Evolutionary conservation across 768 basidiomycete genomes (phyloP).

Genomic region (Rossbeevera mucosa): DNA sequence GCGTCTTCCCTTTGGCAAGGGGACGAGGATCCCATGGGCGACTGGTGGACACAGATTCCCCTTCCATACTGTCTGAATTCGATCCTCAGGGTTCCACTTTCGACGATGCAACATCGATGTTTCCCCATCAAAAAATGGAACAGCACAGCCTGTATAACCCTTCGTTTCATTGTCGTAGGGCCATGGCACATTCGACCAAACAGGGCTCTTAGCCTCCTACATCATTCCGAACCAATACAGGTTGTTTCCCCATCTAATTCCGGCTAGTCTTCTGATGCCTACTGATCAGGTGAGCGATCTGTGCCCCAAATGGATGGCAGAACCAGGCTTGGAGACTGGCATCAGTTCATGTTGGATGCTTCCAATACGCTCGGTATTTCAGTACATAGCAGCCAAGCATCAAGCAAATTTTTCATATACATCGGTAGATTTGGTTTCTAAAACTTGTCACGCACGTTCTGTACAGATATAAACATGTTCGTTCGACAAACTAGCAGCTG

Average conservation of each 20-base stretch:
- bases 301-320: constrained; percentile 15
- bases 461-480: too few species aligned
- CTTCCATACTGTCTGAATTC: too few species aligned
- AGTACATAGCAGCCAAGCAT: background rate
- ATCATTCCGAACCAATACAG: background rate
- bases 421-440: background rate
- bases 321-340: constrained; percentile 13
- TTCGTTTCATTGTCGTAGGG: background rate
- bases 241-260: background rate
- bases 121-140: background rate
- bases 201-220: background rate
- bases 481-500: too few species aligned
- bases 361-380: background rate
- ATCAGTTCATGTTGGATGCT: constrained; percentile 2
- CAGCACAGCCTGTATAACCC: background rate
- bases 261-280: background rate
- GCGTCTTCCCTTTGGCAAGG: background rate
- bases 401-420: background rate
- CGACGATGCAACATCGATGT: too few species aligned
- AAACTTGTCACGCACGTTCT: too few species aligned
- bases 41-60: background rate
- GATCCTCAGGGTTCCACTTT: background rate
- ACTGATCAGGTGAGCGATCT: constrained; percentile 2
- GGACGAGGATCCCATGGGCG: background rate
- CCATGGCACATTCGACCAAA: background rate